A percentile compares a stretch with the other conserved stretches of the same genome.
phyloP scores from a whole-genome alignment of 495 filamentous ascomycete genomes.

The Massariosphaeria phaeospora region DNA sequence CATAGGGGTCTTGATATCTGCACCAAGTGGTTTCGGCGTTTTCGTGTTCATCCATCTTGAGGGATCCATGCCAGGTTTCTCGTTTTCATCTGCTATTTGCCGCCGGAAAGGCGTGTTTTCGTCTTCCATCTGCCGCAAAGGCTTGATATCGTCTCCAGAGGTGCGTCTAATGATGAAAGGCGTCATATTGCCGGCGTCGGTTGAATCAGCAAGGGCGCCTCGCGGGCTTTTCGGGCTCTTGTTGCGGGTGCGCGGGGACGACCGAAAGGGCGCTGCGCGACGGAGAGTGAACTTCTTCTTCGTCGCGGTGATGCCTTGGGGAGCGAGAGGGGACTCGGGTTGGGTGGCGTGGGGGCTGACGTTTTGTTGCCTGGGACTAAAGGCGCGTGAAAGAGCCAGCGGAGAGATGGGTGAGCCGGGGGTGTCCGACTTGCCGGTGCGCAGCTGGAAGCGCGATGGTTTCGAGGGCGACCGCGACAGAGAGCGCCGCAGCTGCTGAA shows the following conservation, averaged over 20 bases:
- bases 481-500: constrained; percentile 74
- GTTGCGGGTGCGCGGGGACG: constrained; percentile 49
- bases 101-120: constrained; percentile 41
- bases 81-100: constrained; percentile 12
- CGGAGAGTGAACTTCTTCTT: constrained; percentile 38
- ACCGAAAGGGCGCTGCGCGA: constrained; percentile 46
- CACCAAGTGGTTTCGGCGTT: too few relatives aligned
- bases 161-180: constrained; percentile 43
- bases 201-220: constrained; percentile 63
- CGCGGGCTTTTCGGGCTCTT: constrained; percentile 76
- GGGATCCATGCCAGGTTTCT: too few relatives aligned
- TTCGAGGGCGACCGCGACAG: constrained; percentile 85
- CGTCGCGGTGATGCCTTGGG: constrained; percentile 1
- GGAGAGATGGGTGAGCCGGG: constrained; percentile 45
- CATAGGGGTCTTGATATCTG: constrained; percentile 9
- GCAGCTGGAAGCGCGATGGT: constrained; percentile 59
- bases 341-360: neutral
- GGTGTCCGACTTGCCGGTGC: constrained; percentile 47
- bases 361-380: constrained; percentile 17
- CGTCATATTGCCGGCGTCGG: constrained; percentile 64
- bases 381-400: constrained; percentile 29
- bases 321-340: constrained; percentile 8
- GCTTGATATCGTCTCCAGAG: constrained; percentile 50
- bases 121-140: constrained; percentile 1
- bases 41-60: too few relatives aligned